Evolutionary conservation across 257 asterid genomes (phyloP).

Genomic region (Ocimum tenuiflorum): DNA sequence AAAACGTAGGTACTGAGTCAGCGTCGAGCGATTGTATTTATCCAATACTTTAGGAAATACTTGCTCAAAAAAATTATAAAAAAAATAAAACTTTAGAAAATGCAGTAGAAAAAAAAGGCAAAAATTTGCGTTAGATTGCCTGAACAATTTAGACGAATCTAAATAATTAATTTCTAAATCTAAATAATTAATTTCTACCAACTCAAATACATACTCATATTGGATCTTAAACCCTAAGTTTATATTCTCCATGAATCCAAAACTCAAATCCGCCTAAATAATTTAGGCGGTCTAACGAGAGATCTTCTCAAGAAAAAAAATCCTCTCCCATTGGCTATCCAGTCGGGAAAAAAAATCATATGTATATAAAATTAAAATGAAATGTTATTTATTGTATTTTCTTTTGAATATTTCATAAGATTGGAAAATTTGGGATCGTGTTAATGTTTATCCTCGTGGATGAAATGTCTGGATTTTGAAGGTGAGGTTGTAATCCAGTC

Average conservation of each 20-base stretch:
- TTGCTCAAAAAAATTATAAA: no score
- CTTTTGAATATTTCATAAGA: background rate
- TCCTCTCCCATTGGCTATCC: background rate
- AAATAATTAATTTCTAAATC: no score
- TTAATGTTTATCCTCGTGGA: conserved; percentile 14
- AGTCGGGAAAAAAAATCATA: background rate
- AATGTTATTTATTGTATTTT: background rate
- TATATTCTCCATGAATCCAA: no score
- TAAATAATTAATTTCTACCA: no score
- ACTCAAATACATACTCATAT: no score
- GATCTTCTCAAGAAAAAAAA: no score
- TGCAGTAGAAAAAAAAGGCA: background rate
- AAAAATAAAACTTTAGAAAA: no score
- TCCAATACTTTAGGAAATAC: conserved; percentile 16
- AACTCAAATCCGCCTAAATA: no score
- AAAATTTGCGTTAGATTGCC: no score
- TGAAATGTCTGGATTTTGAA: background rate
- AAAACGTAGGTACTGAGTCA: conserved; percentile 20
- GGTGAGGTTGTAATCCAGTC: background rate
- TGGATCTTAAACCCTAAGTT: no score
- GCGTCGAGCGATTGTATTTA: conserved; percentile 7
- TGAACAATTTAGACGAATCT: no score
- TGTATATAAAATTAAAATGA: background rate
- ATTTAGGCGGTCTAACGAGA: no score
- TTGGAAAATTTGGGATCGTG: background rate